phyloP scores from a whole-genome alignment of 2,329 filamentous ascomycete genomes.

The Colletotrichum sp. region DNA sequence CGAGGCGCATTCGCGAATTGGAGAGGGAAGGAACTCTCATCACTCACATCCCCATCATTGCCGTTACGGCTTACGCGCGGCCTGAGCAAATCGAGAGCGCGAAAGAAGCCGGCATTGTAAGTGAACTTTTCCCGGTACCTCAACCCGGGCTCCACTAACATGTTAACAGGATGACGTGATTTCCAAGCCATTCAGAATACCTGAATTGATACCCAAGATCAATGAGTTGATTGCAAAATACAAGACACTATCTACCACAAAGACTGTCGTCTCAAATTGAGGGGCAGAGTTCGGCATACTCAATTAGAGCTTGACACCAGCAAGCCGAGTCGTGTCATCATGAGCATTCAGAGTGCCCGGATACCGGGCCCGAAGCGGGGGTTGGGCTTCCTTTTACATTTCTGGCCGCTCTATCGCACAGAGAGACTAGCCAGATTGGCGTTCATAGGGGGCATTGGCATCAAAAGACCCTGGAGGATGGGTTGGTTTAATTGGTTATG shows the following conservation, averaged over 20 bases:
- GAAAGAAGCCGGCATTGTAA: constrained; percentile 74
- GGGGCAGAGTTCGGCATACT: background rate
- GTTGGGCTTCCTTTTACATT: background rate
- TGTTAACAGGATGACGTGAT: constrained; percentile 70
- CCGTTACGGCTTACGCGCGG: constrained; percentile 83
- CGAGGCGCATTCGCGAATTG: constrained; percentile 70
- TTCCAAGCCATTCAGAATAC: constrained; percentile 80
- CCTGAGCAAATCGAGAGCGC: constrained; percentile 76
- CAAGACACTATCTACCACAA: constrained; percentile 32
- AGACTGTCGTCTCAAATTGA: background rate
- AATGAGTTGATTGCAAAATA: constrained; percentile 57
- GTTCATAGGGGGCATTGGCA: background rate
- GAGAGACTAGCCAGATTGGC: background rate
- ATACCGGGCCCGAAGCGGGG: background rate
- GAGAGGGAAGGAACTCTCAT: constrained; percentile 67
- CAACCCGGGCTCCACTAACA: background rate
- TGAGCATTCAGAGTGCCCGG: background rate
- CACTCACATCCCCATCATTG: constrained; percentile 76
- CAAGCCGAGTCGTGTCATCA: background rate
- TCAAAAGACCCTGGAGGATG: constrained; percentile 6
- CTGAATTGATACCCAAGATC: constrained; percentile 73
- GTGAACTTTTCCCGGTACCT: constrained; percentile 31
- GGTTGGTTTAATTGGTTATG: background rate
- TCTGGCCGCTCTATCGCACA: background rate
- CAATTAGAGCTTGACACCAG: background rate